phyloP scores from a whole-genome alignment of 2,329 filamentous ascomycete species.

The Exophiala xenobiotica region DNA sequence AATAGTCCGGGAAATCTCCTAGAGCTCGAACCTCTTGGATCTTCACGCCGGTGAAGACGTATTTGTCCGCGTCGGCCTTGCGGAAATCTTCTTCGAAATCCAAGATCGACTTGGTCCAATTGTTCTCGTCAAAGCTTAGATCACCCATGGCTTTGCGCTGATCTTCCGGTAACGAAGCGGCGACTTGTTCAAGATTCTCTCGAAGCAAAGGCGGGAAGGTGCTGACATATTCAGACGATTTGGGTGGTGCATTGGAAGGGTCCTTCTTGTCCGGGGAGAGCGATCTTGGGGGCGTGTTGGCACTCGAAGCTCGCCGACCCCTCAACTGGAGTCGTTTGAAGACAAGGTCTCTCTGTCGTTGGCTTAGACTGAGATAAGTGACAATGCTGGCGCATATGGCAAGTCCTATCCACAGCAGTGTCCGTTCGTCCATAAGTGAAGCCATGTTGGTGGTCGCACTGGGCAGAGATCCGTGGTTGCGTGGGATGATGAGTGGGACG shows the following conservation, averaged over 20 bases:
- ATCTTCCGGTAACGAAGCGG: conserved; percentile 25
- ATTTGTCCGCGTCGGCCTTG: conserved; percentile 42
- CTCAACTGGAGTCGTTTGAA: conserved; percentile 41
- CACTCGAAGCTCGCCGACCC: conserved; percentile 46
- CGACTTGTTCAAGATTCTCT: conserved; percentile 42
- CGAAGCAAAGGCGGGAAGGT: conserved; percentile 56
- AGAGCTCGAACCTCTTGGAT: conserved; percentile 67
- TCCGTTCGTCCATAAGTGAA: conserved; percentile 14
- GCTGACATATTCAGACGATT: conserved; percentile 43
- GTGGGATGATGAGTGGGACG: no score
- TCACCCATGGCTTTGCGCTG: conserved; percentile 23
- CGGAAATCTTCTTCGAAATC: conserved; percentile 45
- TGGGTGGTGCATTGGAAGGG: conserved; percentile 31
- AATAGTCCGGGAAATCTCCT: conserved; percentile 78
- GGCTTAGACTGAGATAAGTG: conserved; percentile 33
- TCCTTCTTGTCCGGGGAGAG: conserved; percentile 51
- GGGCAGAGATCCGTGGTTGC: no score
- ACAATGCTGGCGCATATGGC: conserved; percentile 17
- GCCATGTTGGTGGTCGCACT: conserved; percentile 6
- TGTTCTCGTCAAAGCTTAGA: conserved; percentile 33
- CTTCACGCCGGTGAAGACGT: conserved; percentile 68
- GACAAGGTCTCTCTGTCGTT: conserved; percentile 40
- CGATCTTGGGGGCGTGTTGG: conserved; percentile 54
- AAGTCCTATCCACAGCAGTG: conserved; percentile 20
- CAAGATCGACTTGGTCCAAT: conserved; percentile 38